phyloP scores from a whole-genome alignment of 805 yeast species.

The Suhomyces prunicola region DNA sequence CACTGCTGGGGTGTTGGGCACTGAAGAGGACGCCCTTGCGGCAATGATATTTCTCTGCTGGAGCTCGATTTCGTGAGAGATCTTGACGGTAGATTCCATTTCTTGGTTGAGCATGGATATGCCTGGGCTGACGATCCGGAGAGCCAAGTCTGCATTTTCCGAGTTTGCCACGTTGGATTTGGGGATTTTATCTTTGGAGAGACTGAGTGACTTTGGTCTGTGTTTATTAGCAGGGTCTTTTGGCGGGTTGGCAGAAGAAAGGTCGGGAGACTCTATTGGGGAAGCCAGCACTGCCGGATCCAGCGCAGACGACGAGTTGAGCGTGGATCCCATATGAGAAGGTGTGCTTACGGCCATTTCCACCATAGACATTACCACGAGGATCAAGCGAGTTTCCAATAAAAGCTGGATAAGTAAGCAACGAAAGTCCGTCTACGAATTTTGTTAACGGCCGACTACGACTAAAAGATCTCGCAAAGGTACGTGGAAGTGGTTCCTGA shows the following conservation, averaged over 20 bases:
- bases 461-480: not conserved
- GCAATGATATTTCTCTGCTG: constrained; percentile 34
- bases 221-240: constrained; percentile 12
- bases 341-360: constrained; percentile 1
- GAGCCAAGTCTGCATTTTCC: constrained; percentile 23
- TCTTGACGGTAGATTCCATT: constrained; percentile 30
- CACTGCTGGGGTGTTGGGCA: constrained; percentile 1
- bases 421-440: not conserved
- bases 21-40: constrained; percentile 14
- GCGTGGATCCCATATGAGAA: not conserved
- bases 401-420: not conserved
- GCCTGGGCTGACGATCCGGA: constrained; percentile 35
- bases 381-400: no score
- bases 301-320: not conserved
- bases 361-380: not conserved
- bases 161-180: not conserved
- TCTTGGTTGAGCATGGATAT: constrained; percentile 28
- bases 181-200: constrained; percentile 7
- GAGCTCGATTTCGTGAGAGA: constrained; percentile 30
- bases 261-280: not conserved
- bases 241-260: not conserved
- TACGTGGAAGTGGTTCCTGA: not conserved
- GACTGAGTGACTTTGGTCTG: constrained; percentile 18
- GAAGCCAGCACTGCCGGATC: not conserved
- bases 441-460: not conserved